Evolutionary conservation across 2,329 filamentous ascomycete species (phyloP), one percentile per base, ranked within the genome.

Genomic region (Chaetomiaceae sp.): DNA sequence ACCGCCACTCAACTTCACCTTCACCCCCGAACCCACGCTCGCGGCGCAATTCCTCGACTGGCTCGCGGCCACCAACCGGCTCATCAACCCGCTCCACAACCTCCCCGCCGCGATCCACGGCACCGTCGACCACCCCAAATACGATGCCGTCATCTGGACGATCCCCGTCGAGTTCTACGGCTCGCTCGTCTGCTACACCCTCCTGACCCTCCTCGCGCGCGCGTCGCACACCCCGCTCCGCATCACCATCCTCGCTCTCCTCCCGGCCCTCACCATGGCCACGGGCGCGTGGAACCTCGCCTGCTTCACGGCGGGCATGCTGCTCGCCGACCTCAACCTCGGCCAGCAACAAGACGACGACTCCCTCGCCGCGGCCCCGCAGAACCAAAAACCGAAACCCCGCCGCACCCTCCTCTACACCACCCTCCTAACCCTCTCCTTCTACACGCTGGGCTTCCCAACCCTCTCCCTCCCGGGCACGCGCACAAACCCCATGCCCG

Each of bases 121-220:
- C 23, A 5, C 20, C 25, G 37, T 48, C 35, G 30, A 25, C 17
- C 44, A 48, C 14, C 44, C 44, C 17, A 48, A 48, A 13, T 48
- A 48, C 45, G 45, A 42, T 38, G 27, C 38, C 37, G 45, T 48
- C 20, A 42, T 48, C 37, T 48, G 45, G 45, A 48, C 45, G 19
- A 48, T 48, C 20, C 45, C 45, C 5, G 38, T 48, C 45, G 45
- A 48, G 38, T 42, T 41, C 30, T 42, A 42, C 27, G 45, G 45
- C 19, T 48, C 45, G 3, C 33, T 48, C 19, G 27, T 42, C 12
- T 42, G 37, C 45, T 48, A 48, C 30, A 5, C 13, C 7, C 20
- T 42, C 9, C 9, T 42, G 4, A 7, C 33, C 20, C 8, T 17
- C 14, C 30, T 42, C 5, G 45, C 45, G 1, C 27, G 27, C 27